Base-by-base conservation (phyloP, 2,329 filamentous ascomycete genomes). In the Acrocalymma vagum region DNA sequence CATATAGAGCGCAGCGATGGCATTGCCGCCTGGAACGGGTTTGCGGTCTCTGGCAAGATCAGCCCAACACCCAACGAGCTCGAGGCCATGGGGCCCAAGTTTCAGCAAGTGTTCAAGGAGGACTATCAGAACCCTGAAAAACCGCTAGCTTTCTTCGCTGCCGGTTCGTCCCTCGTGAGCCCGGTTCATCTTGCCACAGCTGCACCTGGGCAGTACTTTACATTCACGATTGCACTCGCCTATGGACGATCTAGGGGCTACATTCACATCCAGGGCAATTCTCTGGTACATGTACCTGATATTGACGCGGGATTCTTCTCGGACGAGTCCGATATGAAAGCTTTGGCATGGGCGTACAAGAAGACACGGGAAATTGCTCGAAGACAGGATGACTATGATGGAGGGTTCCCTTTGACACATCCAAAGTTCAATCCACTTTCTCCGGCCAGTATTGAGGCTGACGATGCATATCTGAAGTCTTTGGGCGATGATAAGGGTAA, bases 321-420 rank as follows among this genome's bases (percentile, higher is more conserved):
- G 3, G 76, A 83, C 30, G 49, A 65, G 6, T 70, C 81, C 50
- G 74, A 78, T 1, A 58, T 80, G 14, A 78, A 77, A 55, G 78
- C 74, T 50, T 73, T 78, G 9, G 46, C 81, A 11, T 84, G 81
- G 81, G 74, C 71, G 1, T 86, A 86, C 68, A 86, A 86, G 64
- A 78, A 78, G 52, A 71, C 72, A 10, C 79, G 83, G 3, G 82
- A 85, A 58, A 76, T 86, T 31, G 69, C 74, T 18, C 77, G 83
- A 1, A 78, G 81, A 11, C 78, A 80, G 50, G 65, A 72, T 3
- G 71, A 74, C 39, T 84, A 77, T 65, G 62, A 60, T 7, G 73
- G 73, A 13, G 67, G 72, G 40, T 48, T 75, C 7, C 42, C 53
- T 8, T 38, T 35, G 0, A 51, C 45, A 2, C 55, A 59, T 36